Evolutionary conservation across 2,329 filamentous ascomycete genomes (phyloP).

Genomic region (Sclerotinia borealis): DNA sequence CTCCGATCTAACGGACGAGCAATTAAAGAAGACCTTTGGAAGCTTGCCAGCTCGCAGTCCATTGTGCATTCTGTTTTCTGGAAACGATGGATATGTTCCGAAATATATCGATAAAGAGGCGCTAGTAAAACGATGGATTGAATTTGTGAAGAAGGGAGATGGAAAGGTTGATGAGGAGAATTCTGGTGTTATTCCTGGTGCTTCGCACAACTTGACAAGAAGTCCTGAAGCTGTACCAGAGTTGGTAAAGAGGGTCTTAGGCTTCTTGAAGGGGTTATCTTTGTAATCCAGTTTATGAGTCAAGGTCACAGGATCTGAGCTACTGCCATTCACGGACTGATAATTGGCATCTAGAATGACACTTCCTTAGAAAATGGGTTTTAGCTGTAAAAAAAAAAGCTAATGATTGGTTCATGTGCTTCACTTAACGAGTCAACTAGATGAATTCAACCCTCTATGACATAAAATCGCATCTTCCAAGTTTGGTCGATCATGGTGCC

Average conservation of each 20-base stretch:
- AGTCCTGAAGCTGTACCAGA: slow-evolving; percentile 41
- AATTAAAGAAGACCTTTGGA: slow-evolving; percentile 52
- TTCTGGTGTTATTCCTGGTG: slow-evolving; percentile 43
- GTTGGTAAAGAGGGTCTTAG: slow-evolving; percentile 44
- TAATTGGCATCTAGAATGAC: not conserved
- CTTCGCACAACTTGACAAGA: slow-evolving; percentile 45
- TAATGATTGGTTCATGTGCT: not conserved
- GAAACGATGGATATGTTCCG: slow-evolving; percentile 46
- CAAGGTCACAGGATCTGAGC: not conserved
- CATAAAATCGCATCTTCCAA: not conserved
- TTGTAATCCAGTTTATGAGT: not conserved
- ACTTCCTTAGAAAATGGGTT: not conserved
- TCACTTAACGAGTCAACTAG: no score
- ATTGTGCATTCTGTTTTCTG: slow-evolving; percentile 45
- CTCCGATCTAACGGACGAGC: slow-evolving; percentile 50
- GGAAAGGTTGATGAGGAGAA: slow-evolving; percentile 43
- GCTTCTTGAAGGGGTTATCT: slow-evolving; percentile 38
- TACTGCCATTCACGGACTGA: not conserved
- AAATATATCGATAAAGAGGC: slow-evolving; percentile 40
- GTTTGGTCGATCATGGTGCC: not conserved
- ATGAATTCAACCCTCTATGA: not conserved
- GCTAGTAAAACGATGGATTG: slow-evolving; percentile 44
- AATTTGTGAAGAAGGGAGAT: slow-evolving; percentile 37
- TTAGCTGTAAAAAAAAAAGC: not conserved
- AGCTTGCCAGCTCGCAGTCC: slow-evolving; percentile 37